A percentile compares a stretch with the other conserved stretches of the same genome.
Evolutionary conservation across 208 protist genomes (phyloP).

Genomic region (Porcisia hertigi): DNA sequence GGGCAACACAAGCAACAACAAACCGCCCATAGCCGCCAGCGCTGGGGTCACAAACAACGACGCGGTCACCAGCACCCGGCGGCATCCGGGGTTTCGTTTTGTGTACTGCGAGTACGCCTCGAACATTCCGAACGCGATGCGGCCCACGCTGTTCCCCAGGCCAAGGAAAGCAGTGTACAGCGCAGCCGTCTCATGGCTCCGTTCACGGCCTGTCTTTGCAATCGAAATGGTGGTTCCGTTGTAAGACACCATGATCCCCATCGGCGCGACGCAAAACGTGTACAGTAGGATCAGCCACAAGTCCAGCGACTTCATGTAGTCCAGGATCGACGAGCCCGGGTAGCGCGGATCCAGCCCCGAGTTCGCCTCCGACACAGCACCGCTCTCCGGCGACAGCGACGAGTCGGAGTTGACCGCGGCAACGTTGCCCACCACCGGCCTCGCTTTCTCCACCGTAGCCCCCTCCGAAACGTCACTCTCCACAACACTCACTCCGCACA

Average conservation of each 20-base stretch:
- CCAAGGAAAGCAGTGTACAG: constrained; percentile 61
- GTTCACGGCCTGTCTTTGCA: constrained; percentile 41
- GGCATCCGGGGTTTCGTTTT: constrained; percentile 19
- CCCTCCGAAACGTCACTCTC: background rate
- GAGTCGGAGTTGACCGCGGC: background rate
- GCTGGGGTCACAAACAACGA: constrained; percentile 33
- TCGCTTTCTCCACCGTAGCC: background rate
- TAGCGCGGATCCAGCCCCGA: constrained; percentile 49
- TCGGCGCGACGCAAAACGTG: constrained; percentile 38
- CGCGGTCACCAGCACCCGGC: constrained; percentile 39
- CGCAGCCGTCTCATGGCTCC: constrained; percentile 25
- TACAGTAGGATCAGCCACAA: constrained; percentile 53
- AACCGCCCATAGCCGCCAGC: constrained; percentile 35
- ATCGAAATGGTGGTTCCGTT: constrained; percentile 61
- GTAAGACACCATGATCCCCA: constrained; percentile 51
- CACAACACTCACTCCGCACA: background rate
- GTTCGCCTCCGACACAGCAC: background rate
- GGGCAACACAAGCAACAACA: constrained; percentile 48
- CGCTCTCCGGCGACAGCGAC: background rate
- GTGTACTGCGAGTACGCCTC: constrained; percentile 59
- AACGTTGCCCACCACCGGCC: background rate
- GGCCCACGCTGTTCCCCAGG: constrained; percentile 50
- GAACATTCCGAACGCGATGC: constrained; percentile 51
- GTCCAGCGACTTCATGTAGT: constrained; percentile 41
- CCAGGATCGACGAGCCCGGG: constrained; percentile 24